Conservation (phyloP, 257 asterid species). For the Voacanga thouarsii region DNA sequence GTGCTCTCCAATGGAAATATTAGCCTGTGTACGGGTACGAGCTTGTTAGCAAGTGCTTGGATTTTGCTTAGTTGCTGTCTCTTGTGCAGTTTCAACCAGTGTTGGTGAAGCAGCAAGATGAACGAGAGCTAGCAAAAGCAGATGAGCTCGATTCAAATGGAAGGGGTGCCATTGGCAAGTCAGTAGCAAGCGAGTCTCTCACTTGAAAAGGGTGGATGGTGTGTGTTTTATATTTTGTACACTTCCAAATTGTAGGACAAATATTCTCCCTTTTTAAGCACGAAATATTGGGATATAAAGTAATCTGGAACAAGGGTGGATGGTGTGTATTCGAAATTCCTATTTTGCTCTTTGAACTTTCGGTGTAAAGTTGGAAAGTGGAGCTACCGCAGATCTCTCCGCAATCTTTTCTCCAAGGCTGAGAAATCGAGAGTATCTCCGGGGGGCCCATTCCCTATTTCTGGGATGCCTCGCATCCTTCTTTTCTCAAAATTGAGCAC, state of each 20-base stretch:
- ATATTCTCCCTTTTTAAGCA: too few relatives aligned
- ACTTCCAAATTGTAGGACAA: background rate
- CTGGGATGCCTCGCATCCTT: conserved; percentile 51
- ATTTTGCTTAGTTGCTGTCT: conserved; percentile 14
- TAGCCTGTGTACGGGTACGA: background rate
- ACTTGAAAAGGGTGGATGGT: background rate
- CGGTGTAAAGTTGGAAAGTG: too few relatives aligned
- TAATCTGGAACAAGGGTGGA: too few relatives aligned
- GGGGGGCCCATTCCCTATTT: conserved; percentile 17
- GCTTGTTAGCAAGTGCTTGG: background rate
- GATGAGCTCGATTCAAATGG: conserved; percentile 43
- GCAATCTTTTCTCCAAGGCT: conserved; percentile 40
- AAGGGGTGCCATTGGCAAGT: conserved; percentile 26
- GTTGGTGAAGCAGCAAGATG: conserved; percentile 67
- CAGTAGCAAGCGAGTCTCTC: conserved; percentile 32
- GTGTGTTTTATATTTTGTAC: background rate
- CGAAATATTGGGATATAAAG: too few relatives aligned
- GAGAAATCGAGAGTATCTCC: conserved; percentile 26
- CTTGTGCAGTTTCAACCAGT: conserved; percentile 79
- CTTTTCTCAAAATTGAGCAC: conserved; percentile 58
- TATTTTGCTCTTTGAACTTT: background rate
- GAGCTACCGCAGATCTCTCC: too few relatives aligned
- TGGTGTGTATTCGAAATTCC: too few relatives aligned
- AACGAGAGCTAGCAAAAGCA: conserved; percentile 30
- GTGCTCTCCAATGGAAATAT: background rate